These are phyloP conservation scores for Saturnispora serradocipensis DNA, from an alignment of 805 yeast species.

Conservation along the genomic window DNA sequence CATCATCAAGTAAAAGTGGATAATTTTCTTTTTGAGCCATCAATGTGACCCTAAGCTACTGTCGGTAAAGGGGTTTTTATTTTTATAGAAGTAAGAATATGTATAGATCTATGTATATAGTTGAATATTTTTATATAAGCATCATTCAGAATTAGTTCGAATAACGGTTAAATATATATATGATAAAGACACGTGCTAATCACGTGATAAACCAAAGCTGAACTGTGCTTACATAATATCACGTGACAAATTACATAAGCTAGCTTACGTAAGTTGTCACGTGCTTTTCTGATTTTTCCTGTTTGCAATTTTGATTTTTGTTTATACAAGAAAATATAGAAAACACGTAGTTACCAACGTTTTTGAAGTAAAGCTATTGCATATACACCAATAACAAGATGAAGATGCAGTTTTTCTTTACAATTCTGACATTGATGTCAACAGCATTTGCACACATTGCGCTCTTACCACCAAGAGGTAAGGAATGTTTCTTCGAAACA, in stretches of 20 bases:
- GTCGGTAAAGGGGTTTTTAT: neutral
- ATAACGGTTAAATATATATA: neutral
- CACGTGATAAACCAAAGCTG: neutral
- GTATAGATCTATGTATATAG: no score
- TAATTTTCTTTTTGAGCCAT: neutral
- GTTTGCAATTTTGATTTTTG: neutral
- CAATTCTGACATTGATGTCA: slow-evolving; percentile 6
- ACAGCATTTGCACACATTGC: slow-evolving; percentile 60
- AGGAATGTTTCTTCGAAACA: slow-evolving; percentile 80
- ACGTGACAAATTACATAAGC: neutral
- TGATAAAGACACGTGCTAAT: neutral
- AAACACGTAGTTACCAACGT: neutral
- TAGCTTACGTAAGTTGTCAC: neutral
- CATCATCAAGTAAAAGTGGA: neutral
- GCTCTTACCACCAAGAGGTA: slow-evolving; percentile 71
- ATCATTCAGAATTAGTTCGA: neutral
- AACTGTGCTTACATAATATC: neutral
- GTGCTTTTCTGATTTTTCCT: neutral
- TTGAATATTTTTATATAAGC: neutral
- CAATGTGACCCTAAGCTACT: neutral
- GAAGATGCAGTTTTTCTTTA: neutral
- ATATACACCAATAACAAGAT: neutral
- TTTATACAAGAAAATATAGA: neutral
- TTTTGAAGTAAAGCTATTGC: neutral
- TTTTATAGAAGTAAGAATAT: no score